Base-by-base conservation (phyloP, 2,329 filamentous ascomycete species). In the Didymella glomerata region DNA sequence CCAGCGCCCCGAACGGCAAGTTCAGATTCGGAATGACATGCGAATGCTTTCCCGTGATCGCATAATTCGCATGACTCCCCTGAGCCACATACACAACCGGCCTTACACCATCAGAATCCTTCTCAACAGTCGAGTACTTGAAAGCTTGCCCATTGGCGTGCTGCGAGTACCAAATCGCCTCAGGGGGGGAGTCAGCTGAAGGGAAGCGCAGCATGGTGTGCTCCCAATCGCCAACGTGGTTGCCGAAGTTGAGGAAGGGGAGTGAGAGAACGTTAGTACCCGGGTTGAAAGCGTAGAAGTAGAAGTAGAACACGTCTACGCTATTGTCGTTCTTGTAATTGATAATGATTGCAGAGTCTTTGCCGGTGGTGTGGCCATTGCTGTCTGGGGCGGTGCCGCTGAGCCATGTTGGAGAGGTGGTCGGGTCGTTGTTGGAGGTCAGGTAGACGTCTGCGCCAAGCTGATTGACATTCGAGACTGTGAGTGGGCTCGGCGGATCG, bases 181-280 rank as follows among this genome's bases (percentile, higher is more conserved):
- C 73, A 0, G 88, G 88, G 2, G 56, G 24, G 0, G 46, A 46
- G 1, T 67, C 62, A 10, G 84, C 84, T 53, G 87, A 79, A 16
- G 78, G 50, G 73, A 90, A 90, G 11, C 88, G 86, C 30, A 90
- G 79, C 86, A 88, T 88, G 54, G 84, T 87, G 71, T 89, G 86
- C 69, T 89, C 87, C 86, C 85, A 88, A 68, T 88, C 86, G 9
- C 87, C 88, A 28, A 90, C 83, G 70, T 90, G 88, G 69, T 88
- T 82, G 61, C 82, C 81, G 44, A 85, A 82, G 64, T 84, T 79
- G 56, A 82, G 64, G 2, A 61, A 41, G 2, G 60, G 62, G 44
- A 66, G 58, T 1, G 77, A 78, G 1, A 84, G 60, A 1, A 85
- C 81, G 1, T 73, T 78, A 28, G 85, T 83, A 16, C 85, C 85